Evolutionary conservation across 2,329 filamentous ascomycete genomes (phyloP).

Genomic region (Pleomassaria siparia): DNA sequence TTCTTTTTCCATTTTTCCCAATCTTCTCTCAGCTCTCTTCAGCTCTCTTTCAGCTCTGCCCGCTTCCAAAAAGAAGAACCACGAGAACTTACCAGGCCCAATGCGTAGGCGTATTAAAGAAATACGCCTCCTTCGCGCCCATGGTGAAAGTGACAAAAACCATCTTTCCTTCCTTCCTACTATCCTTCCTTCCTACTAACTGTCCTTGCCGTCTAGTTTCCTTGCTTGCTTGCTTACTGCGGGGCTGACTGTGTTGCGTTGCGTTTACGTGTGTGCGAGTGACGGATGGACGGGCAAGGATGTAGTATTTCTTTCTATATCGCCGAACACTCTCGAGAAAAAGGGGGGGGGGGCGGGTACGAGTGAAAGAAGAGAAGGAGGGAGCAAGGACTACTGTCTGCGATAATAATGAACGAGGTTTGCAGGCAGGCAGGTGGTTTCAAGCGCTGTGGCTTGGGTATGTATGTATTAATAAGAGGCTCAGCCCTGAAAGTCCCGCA

Average conservation of each 20-base stretch:
- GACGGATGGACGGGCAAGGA: no score
- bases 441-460: not conserved
- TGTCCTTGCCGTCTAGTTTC: no score
- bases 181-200: no score
- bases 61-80: not conserved
- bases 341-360: slow-evolving; percentile 1
- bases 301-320: no score
- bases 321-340: not conserved
- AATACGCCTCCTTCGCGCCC: slow-evolving; percentile 31
- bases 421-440: not conserved
- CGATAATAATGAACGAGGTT: no score
- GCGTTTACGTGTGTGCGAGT: no score
- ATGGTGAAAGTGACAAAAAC: slow-evolving; percentile 32
- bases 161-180: no score
- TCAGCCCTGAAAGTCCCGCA: not conserved
- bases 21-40: no score
- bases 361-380: slow-evolving; percentile 4
- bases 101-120: slow-evolving; percentile 38
- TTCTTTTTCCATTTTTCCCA: no score
- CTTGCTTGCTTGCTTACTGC: not conserved
- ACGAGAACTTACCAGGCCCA: slow-evolving; percentile 32
- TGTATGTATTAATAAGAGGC: no score
- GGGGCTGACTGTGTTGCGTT: not conserved
- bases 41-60: no score
- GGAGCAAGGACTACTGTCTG: no score